Evolutionary conservation across 2,329 filamentous ascomycete genomes (phyloP).

Genomic region (Niveomyces coronatus): DNA sequence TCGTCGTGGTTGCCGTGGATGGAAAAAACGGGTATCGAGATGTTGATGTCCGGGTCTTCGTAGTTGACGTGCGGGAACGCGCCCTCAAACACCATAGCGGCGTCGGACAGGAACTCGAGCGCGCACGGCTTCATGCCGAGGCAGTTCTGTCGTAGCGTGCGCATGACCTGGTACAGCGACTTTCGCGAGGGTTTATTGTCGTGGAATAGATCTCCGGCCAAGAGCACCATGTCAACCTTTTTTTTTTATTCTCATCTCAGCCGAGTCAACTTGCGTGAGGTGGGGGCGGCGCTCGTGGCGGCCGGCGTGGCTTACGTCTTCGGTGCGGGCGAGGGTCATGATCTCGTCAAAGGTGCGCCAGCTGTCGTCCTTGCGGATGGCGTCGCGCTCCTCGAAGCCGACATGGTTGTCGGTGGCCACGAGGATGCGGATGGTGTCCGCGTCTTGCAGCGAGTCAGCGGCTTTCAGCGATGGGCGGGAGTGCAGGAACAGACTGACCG

Average conservation of each 20-base stretch:
- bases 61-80: conserved; percentile 95
- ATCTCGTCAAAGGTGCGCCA: conserved; percentile 96
- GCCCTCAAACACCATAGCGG: conserved; percentile 79
- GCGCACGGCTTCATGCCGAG: conserved; percentile 92
- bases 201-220: conserved; percentile 92
- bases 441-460: conserved; percentile 31
- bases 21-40: conserved; percentile 93
- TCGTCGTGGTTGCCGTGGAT: conserved; percentile 99
- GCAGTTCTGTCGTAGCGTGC: conserved; percentile 84
- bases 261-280: too few relatives aligned
- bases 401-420: conserved; percentile 97
- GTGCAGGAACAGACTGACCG: too few relatives aligned
- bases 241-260: neutral
- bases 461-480: too few relatives aligned
- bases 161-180: conserved; percentile 95
- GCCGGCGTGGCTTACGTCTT: conserved; percentile 48
- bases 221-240: conserved; percentile 86
- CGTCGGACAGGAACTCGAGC: conserved; percentile 88
- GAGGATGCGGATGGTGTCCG: conserved; percentile 89
- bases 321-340: conserved; percentile 73
- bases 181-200: conserved; percentile 96
- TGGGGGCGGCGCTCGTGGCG: too few relatives aligned
- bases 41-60: conserved; percentile 92
- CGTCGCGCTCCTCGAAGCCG: conserved; percentile 86
- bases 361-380: conserved; percentile 91